Evolutionary conservation across 2,329 filamentous ascomycete species (phyloP), one percentile per base, ranked within the genome.

Genomic region (Exophiala aquamarina): DNA sequence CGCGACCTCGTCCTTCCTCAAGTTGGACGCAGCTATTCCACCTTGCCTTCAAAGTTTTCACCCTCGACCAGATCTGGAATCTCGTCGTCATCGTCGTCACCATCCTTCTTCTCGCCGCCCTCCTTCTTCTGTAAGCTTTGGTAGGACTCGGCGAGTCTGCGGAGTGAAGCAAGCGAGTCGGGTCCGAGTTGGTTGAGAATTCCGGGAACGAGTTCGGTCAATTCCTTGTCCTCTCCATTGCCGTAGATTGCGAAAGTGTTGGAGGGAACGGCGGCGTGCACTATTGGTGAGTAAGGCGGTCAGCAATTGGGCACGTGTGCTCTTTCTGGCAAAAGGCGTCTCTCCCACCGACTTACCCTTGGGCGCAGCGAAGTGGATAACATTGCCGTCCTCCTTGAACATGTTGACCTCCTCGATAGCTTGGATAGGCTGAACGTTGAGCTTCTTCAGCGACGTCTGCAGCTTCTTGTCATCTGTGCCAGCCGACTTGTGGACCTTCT

Each of bases 181-280:
- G 93, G 93, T 66, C 93, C 93, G 57, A 98, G 89, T 81, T 98
- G 93, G 86, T 97, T 98, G 58, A 98, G 88, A 76, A 98, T 98
- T 59, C 93, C 93, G 65, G 93, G 93, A 60, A 98, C 93, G 65
- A 98, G 90, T 80, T 98, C 93, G 56, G 93, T 98, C 61, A 98
- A 88, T 79, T 98, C 93, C 84, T 98, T 98, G 78, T 98, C 93
- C 79, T 98, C 93, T 60, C 92, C 93, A 72, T 89, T 86, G 64
- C 93, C 93, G 81, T 97, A 98, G 79, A 98, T 94, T 76, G 93
- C 93, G 74, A 97, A 98, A 72, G 93, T 98, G 85, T 98, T 98
- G 74, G 91, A 84, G 65, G 92, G 90, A 62, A 97, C 91, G 55
- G 93, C 89, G 59, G 92, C 93, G 78, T 98, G 93, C 60, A 98